These are phyloP conservation scores for Kuraishia hungarica DNA, from an alignment of 805 yeast genomes.

Conservation along the genomic window DNA sequence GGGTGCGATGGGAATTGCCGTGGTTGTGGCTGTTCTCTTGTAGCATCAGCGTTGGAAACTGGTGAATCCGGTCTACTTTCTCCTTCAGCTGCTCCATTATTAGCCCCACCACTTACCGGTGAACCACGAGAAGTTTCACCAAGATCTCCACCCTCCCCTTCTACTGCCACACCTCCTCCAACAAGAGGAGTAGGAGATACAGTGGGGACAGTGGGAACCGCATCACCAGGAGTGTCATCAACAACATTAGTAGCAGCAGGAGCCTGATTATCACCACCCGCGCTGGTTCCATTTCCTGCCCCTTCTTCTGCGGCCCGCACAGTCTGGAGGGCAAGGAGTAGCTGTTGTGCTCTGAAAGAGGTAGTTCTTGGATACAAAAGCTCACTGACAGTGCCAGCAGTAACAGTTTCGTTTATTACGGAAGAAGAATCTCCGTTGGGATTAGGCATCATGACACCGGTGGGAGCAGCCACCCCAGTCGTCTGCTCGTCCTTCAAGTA, in stretches of 20 bases:
- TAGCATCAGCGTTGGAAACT: neutral
- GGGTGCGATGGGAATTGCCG: constrained; percentile 32
- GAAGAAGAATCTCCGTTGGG: constrained; percentile 9
- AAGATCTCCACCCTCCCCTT: constrained; percentile 11
- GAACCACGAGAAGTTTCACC: constrained; percentile 2
- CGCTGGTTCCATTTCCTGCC: neutral
- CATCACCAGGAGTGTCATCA: neutral
- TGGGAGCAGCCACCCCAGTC: neutral
- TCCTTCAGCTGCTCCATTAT: constrained; percentile 5
- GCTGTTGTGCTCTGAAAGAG: constrained; percentile 16
- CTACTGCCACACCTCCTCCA: neutral
- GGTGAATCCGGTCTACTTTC: constrained; percentile 1
- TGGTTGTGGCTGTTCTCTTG: constrained; percentile 25
- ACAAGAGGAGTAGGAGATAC: neutral
- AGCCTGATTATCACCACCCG: no score
- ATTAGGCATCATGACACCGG: neutral
- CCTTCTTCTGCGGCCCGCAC: constrained; percentile 7
- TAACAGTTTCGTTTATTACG: neutral
- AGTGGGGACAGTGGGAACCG: neutral
- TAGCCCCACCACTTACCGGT: neutral
- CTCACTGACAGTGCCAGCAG: constrained; percentile 8
- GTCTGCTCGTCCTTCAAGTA: constrained; percentile 27
- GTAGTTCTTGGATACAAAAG: constrained; percentile 17
- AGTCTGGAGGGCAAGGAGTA: constrained; percentile 13
- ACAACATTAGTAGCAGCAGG: no score